Evolutionary conservation across 257 asterid genomes (phyloP).

Genomic region (Nicotiana tomentosiformis): DNA sequence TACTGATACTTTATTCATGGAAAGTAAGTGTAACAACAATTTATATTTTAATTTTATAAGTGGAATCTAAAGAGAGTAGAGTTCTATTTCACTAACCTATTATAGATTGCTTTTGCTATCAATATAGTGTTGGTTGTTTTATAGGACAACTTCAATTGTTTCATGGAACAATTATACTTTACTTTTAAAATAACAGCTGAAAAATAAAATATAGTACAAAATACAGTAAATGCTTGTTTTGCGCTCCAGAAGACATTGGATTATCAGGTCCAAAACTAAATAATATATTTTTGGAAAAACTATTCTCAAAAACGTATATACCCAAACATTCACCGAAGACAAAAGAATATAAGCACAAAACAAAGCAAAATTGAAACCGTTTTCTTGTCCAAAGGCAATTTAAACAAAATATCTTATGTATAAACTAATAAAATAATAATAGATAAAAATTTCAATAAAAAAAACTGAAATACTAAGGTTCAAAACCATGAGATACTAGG

Average conservation of each 20-base stretch:
- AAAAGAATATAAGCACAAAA: background rate
- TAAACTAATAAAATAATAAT: no score
- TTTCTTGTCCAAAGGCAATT: no score
- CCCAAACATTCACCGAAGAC: background rate
- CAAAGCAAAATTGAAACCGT: background rate
- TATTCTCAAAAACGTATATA: background rate
- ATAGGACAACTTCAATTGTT: background rate
- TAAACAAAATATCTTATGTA: no score
- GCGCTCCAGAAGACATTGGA: background rate
- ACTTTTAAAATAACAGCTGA: background rate
- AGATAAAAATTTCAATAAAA: no score
- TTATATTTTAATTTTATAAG: no score
- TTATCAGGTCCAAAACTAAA: background rate
- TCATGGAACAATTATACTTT: background rate
- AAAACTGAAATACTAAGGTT: no score
- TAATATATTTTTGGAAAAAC: background rate
- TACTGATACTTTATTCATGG: background rate
- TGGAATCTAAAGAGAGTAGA: no score
- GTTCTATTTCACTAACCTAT: background rate
- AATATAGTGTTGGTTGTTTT: background rate
- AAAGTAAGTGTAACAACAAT: background rate
- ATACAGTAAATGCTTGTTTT: background rate
- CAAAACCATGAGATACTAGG: no score
- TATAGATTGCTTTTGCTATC: background rate
- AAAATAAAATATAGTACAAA: background rate